Conservation (phyloP, 1,139 yeast genomes). For the Nakaseomyces delphensis region DNA sequence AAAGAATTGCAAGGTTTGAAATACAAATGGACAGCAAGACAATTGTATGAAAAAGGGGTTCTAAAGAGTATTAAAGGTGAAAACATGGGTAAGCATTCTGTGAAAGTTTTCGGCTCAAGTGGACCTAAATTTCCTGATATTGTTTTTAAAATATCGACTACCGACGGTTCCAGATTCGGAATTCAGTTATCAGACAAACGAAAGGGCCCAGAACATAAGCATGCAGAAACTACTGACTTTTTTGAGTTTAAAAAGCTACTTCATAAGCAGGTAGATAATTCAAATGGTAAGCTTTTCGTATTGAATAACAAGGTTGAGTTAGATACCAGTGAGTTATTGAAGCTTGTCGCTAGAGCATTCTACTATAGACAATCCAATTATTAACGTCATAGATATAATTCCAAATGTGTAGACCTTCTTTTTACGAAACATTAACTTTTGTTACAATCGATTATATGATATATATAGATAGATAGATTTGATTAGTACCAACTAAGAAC, state of each 20-base stretch:
- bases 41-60: slow-evolving; percentile 64
- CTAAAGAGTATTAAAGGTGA: slow-evolving; percentile 50
- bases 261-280: slow-evolving; percentile 21
- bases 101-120: slow-evolving; percentile 35
- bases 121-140: slow-evolving; percentile 57
- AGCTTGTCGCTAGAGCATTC: slow-evolving; percentile 21
- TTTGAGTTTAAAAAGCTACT: slow-evolving; percentile 21
- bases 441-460: not conserved
- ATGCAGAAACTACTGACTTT: slow-evolving; percentile 21
- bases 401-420: not conserved
- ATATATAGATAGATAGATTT: not conserved
- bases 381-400: not conserved
- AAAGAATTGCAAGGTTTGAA: slow-evolving; percentile 19
- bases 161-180: slow-evolving; percentile 36
- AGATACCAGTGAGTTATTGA: slow-evolving; percentile 18
- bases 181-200: slow-evolving; percentile 27
- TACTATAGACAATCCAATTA: slow-evolving; percentile 10
- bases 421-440: not conserved
- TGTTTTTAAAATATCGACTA: slow-evolving; percentile 61
- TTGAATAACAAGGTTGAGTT: slow-evolving; percentile 21
- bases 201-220: slow-evolving; percentile 20
- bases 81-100: slow-evolving; percentile 35
- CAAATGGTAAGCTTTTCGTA: slow-evolving; percentile 14
- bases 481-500: slow-evolving; percentile 15
- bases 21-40: slow-evolving; percentile 62